phyloP scores from a whole-genome alignment of 345 rosid genomes.

The Pistacia vera region DNA sequence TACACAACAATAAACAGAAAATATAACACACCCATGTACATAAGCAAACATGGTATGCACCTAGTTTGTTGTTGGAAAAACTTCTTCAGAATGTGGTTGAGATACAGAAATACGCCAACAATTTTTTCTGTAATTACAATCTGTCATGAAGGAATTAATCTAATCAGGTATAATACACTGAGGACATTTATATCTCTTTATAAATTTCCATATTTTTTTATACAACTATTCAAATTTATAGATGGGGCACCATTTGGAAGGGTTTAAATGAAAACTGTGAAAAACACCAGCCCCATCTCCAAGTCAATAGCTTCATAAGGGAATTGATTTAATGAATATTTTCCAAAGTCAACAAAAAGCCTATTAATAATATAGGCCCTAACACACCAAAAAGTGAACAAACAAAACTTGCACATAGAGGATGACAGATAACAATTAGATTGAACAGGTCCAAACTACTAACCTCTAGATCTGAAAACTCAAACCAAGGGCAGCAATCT shows the following conservation, averaged over 20 bases:
- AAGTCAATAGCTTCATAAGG: constrained; percentile 2
- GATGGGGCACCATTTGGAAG: not conserved
- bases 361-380: not conserved
- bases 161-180: not conserved
- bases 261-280: not conserved
- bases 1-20: not conserved
- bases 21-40: not conserved
- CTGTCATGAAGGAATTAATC: not conserved
- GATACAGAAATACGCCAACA: not conserved
- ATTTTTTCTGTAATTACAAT: not conserved
- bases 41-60: not conserved
- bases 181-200: no score
- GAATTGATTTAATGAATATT: not conserved
- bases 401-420: not conserved
- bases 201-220: no score
- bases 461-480: constrained; percentile 93
- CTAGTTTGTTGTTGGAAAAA: not conserved
- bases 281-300: not conserved
- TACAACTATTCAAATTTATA: no score
- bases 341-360: not conserved
- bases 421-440: not conserved
- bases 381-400: not conserved
- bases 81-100: not conserved
- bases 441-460: constrained; percentile 29
- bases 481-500: constrained; percentile 98